Conservation (phyloP, 1,284 basidiomycete genomes). For the Cryptococcus jaspeensis region DNA sequence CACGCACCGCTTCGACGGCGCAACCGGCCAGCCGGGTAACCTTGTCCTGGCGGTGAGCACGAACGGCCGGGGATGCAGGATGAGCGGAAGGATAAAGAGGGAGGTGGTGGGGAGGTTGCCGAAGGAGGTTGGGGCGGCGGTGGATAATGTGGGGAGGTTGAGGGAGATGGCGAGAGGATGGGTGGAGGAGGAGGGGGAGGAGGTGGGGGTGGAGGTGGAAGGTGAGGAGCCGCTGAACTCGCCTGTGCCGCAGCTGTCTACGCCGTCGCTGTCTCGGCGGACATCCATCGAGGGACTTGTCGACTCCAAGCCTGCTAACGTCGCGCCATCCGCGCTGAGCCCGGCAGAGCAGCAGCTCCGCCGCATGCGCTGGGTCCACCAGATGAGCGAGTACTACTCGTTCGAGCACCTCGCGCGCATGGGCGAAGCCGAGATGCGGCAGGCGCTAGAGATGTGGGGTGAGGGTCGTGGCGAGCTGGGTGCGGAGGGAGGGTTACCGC, state of each 20-base stretch:
- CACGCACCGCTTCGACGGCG: conserved; percentile 70
- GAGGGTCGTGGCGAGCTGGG: too few species aligned
- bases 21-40: conserved; percentile 54
- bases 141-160: conserved; percentile 71
- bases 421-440: conserved; percentile 66
- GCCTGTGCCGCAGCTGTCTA: conserved; percentile 66
- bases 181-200: conserved; percentile 33
- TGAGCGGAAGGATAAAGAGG: conserved; percentile 75
- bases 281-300: too few species aligned
- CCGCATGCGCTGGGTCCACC: conserved; percentile 83
- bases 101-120: conserved; percentile 79
- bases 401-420: conserved; percentile 72
- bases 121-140: conserved; percentile 71
- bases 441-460: conserved; percentile 55
- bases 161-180: conserved; percentile 62
- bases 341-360: conserved; percentile 58
- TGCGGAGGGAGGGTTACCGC: conserved; percentile 19
- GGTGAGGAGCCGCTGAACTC: conserved; percentile 67
- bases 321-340: conserved; percentile 6
- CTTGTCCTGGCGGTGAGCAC: conserved; percentile 87
- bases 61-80: conserved; percentile 85
- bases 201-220: conserved; percentile 18
- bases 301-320: too few species aligned
- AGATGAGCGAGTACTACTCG: conserved; percentile 92
- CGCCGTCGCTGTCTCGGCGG: conserved; percentile 29